Evolutionary conservation across 306 rosid species (phyloP), one percentile per base, ranked within the genome.

Genomic region (Prunus dulcis): DNA sequence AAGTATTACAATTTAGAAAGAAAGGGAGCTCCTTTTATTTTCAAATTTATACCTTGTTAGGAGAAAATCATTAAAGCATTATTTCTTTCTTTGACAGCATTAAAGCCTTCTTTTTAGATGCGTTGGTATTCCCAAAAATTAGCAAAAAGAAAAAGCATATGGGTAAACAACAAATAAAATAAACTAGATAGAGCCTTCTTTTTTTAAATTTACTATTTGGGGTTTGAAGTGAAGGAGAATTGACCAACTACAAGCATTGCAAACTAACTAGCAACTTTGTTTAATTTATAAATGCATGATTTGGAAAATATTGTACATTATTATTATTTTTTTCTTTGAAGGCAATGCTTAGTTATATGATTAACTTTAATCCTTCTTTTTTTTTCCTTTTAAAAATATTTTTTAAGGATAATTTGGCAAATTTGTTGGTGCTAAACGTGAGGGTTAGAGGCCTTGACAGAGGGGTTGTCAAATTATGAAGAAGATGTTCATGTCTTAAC

Each of bases 401-500:
- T 47, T 13, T 10, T 10, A 10, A 56, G 9, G 51, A 57, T 57
- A 55, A 38, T 55, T 56, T 32, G 52, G 34, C 61, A 53, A 20
- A 20, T 32, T 60, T 32, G 32, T 22, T 34, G 76, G 53, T 18
- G 53, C 30, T 71, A 76, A 64, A 83, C 63, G 61, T 69, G 76
- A 52, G 50, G 69, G 63, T 69, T 57, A 47, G 74, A 65, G 38
- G 49, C 19, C 61, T 74, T 50, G 74, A 73, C 25, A 18, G 5
- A 30, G 22, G 8, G n/a, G 12, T 79, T 71, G 74, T 46, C 80
- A 71, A 19, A 28, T 51, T 80, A 81, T 30, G 20, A 73, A 25
- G 67, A 72, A 47, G 41, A 75, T 15, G 72, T 51, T 75, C 77
- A 56, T 85, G 47, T 81, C 96, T 85, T 93, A 76, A 83, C 74